Base-by-base conservation (phyloP, 805 yeast species). In the Sugiyamaella qingdaonensis region DNA sequence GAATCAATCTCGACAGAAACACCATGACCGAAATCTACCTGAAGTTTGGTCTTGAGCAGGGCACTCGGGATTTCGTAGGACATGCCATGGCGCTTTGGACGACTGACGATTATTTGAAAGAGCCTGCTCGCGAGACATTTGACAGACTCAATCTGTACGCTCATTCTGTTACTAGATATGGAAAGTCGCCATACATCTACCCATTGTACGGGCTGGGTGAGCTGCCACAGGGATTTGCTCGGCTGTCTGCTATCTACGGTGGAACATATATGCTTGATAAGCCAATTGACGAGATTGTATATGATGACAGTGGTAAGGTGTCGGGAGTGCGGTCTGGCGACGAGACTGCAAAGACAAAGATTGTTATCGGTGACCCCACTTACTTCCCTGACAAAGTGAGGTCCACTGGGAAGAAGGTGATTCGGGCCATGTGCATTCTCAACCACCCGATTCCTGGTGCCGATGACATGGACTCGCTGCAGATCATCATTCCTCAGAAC, bases 31-130 rank as follows among this genome's bases (percentile, higher is more conserved):
- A 89, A 63, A 85, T 94, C 35, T 94, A 86, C 71, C 79, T 80
- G 65, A 85, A 92, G 68, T 94, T 84, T 65, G 96, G 98, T 5
- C 79, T 94, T 51, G 97, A 94, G 64, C 79, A 81, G 52, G 96
- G 97, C 35, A 91, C 98, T 18, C 86, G 88, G 67, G 98, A 94
- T 70, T 94, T 94, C 65, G 88, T 94, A 59, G 99, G 99, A 45
- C 99, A 94, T 70, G 94, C 99, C 2, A 94, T 94, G 99, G 99
- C 97, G 13, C 78, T 94, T 55, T 91, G 96, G 85, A 80, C 94
- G 18, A 91, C 88, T 64, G 99, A 94, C 66, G 90, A 86, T 51
- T 94, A 94, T 69, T 74, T 94, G 65, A 78, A 76, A 55, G 83
- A 88, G 69, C 96, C 96, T 9, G 96, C 97, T 4, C 80, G 97